These are phyloP conservation scores for Piloderma croceum DNA, from an alignment of 768 basidiomycete species.

Conservation along the genomic window DNA sequence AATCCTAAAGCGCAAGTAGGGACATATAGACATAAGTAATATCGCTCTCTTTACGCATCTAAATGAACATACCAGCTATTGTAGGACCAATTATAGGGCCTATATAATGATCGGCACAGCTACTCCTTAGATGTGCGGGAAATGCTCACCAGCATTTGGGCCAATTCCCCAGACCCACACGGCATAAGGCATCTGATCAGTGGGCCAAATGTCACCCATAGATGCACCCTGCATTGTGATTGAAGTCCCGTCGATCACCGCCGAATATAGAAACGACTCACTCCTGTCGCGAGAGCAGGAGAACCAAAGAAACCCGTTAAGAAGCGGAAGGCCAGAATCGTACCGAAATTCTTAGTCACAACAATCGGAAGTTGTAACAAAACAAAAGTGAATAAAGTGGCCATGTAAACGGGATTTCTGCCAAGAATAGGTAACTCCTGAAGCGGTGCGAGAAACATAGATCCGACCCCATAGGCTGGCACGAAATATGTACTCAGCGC, in stretches of 20 bases:
- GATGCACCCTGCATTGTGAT: no score
- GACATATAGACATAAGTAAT: no score
- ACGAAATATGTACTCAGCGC: no score
- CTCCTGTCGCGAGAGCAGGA: conserved; percentile 29
- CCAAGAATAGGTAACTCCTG: conserved; percentile 29
- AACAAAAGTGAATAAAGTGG: conserved; percentile 25
- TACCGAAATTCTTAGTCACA: conserved; percentile 24
- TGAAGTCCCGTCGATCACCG: no score
- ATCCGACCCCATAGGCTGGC: conserved; percentile 18
- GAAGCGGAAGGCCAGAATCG: conserved; percentile 30
- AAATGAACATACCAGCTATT: no score
- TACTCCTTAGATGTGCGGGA: no score
- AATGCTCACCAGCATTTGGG: conserved; percentile 2
- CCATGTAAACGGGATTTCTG: conserved; percentile 28
- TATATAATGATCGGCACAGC: no score
- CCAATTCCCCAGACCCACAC: not conserved
- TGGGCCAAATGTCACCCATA: not conserved
- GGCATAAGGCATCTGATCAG: not conserved
- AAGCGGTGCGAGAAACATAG: conserved; percentile 27
- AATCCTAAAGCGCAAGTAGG: no score
- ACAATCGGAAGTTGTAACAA: conserved; percentile 30
- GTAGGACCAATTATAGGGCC: no score
- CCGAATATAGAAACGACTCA: no score
- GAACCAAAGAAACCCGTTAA: no score
- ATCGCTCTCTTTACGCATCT: no score